These are phyloP conservation scores for Salicornia ramosissima DNA, from an alignment of 148 eudicot species.

Conservation along the genomic window DNA sequence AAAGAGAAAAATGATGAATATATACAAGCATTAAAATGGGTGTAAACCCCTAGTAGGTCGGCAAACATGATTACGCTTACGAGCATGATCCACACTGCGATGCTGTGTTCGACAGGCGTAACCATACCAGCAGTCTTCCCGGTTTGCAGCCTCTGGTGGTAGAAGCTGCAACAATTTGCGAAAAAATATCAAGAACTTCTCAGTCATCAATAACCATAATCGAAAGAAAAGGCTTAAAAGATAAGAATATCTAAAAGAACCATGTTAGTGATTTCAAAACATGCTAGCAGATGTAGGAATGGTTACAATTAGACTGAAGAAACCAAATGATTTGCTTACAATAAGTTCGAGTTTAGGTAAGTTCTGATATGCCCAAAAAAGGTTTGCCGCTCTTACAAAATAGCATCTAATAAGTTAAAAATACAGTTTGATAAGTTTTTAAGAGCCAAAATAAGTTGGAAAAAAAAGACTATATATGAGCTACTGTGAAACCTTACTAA, in stretches of 20 bases:
- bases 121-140: conserved; percentile 93
- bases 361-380: too few relatives aligned
- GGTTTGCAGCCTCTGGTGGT: conserved; percentile 52
- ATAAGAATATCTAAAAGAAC: background rate
- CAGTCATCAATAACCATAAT: background rate
- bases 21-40: conserved; percentile 8
- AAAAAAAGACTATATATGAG: too few relatives aligned
- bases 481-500: too few relatives aligned
- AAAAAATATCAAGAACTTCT: background rate
- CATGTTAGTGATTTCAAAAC: background rate
- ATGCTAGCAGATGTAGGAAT: background rate
- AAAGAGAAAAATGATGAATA: background rate
- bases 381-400: too few relatives aligned
- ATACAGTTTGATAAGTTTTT: too few relatives aligned
- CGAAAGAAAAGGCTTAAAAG: too few relatives aligned
- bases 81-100: conserved; percentile 72
- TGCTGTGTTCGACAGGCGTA: conserved; percentile 82
- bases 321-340: too few relatives aligned
- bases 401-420: too few relatives aligned
- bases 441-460: too few relatives aligned
- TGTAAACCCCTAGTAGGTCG: conserved; percentile 76
- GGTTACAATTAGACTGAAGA: too few relatives aligned
- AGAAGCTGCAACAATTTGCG: conserved; percentile 38
- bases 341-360: too few relatives aligned
- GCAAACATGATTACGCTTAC: conserved; percentile 82